Percentiles rank a stretch among this genome's conserved stretches.
These are phyloP conservation scores for Hypoxylon cercidicola DNA, from an alignment of 495 filamentous ascomycete genomes.

Conservation along the genomic window DNA sequence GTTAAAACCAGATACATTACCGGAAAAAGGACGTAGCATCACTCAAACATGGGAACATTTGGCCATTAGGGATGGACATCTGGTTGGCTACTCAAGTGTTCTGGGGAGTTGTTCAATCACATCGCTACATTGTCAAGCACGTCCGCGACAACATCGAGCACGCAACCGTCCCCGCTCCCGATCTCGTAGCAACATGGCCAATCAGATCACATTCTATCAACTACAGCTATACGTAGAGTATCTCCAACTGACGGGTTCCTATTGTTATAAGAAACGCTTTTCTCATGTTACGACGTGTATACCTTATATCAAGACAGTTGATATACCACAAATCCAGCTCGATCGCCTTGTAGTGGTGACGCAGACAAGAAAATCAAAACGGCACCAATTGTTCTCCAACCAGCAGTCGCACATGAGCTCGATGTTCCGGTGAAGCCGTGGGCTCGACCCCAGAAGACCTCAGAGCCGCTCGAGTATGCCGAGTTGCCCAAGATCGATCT, in stretches of 20 bases:
- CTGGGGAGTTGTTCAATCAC: conserved; percentile 3
- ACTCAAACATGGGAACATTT: neutral
- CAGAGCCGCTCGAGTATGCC: conserved; percentile 57
- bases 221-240: neutral
- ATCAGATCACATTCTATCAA: conserved; percentile 3
- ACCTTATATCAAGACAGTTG: neutral
- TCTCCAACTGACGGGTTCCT: neutral
- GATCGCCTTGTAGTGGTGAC: neutral
- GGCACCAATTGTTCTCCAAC: conserved; percentile 49
- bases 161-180: conserved; percentile 32
- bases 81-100: neutral
- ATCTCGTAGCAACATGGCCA: conserved; percentile 10
- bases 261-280: neutral
- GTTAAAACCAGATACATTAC: neutral
- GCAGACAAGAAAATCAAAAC: conserved; percentile 26
- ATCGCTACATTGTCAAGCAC: conserved; percentile 25
- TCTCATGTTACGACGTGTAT: neutral
- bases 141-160: conserved; percentile 37
- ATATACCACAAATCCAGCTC: conserved; percentile 10
- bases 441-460: conserved; percentile 50
- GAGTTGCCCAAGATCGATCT: conserved; percentile 66
- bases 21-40: too few relatives aligned
- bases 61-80: conserved; percentile 11
- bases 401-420: conserved; percentile 18
- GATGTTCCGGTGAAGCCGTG: conserved; percentile 50